Evolutionary conservation across 176 grass and related monocot genomes (phyloP).

Genomic region (Triticum turgidum): DNA sequence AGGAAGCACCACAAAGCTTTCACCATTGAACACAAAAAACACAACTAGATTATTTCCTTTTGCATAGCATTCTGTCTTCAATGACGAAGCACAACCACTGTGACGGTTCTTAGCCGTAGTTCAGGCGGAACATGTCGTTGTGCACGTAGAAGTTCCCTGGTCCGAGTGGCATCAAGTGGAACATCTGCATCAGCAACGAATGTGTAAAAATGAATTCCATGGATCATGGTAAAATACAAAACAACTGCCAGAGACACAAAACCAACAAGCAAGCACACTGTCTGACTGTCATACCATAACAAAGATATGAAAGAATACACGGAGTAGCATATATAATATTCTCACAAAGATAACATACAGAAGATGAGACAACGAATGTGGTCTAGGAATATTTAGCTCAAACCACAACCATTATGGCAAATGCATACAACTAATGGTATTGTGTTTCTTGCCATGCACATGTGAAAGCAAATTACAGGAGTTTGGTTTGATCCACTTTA

Average conservation of each 20-base stretch:
- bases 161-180: conserved; percentile 56
- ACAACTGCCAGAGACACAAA: neutral
- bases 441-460: too few relatives aligned
- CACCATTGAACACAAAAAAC: neutral
- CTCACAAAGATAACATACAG: too few relatives aligned
- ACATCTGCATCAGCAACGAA: conserved; percentile 34
- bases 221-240: neutral
- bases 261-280: neutral
- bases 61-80: neutral
- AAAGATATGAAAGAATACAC: too few relatives aligned
- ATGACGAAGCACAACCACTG: neutral
- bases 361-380: too few relatives aligned
- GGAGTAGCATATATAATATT: too few relatives aligned
- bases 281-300: too few relatives aligned
- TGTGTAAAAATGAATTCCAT: neutral
- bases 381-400: too few relatives aligned
- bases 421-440: too few relatives aligned
- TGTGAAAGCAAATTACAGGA: too few relatives aligned
- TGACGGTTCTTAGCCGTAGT: conserved; percentile 40
- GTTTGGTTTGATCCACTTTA: too few relatives aligned
- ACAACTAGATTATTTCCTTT: conserved; percentile 1
- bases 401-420: too few relatives aligned
- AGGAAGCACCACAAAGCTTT: neutral
- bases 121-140: conserved; percentile 69
- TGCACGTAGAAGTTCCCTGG: conserved; percentile 58